A percentile compares a stretch with the other conserved stretches of the same genome.
Conservation (phyloP, 306 rosid genomes). For the Gleditsia sinensis region DNA sequence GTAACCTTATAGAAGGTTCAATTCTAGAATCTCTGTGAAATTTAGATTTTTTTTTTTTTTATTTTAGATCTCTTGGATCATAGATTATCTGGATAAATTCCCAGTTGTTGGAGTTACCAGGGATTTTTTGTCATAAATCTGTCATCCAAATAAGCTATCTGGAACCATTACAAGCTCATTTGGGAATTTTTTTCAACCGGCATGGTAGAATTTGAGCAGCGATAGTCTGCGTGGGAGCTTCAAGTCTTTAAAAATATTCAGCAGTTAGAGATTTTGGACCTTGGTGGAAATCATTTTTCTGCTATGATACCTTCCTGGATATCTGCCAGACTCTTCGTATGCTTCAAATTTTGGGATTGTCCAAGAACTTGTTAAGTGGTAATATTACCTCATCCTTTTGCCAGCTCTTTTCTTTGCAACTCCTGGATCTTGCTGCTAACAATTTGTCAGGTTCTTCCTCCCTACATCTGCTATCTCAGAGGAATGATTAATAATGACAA, state of each 20-base stretch:
- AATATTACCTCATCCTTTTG: not conserved
- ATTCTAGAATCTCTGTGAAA: not conserved
- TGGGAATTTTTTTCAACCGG: not conserved
- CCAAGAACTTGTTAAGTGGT: not conserved
- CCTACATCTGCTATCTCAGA: not conserved
- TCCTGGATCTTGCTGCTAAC: not conserved
- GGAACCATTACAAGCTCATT: not conserved
- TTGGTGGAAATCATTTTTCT: not conserved
- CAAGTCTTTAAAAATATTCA: not conserved
- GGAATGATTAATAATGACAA: not conserved
- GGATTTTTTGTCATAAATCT: not conserved
- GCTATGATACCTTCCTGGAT: not conserved
- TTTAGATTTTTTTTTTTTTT: no score
- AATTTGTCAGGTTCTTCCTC: not conserved
- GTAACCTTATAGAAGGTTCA: not conserved
- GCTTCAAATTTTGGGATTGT: not conserved
- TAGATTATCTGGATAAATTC: no score
- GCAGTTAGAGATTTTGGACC: not conserved
- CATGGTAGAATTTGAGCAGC: not conserved
- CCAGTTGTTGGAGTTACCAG: not conserved
- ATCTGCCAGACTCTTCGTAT: not conserved
- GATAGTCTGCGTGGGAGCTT: not conserved
- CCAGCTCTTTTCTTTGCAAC: not conserved
- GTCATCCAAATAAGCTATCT: not conserved
- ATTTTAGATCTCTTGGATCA: not conserved